Percentiles rank a stretch among this genome's conserved stretches.
These are phyloP conservation scores for Apiospora malaysiana DNA, from an alignment of 2,329 filamentous ascomycete species.

Conservation along the genomic window DNA sequence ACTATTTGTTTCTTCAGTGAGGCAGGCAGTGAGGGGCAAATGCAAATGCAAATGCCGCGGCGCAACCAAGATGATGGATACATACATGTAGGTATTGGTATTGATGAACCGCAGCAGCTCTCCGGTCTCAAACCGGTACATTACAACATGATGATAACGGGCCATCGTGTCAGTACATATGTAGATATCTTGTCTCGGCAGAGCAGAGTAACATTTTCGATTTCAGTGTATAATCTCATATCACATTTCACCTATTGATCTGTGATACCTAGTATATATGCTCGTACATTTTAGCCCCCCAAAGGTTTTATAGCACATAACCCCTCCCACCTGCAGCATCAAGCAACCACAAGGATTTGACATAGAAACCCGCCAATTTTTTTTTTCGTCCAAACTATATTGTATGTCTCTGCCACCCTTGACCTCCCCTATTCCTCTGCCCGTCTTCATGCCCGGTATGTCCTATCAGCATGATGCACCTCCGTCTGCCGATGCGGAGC, in stretches of 20 bases:
- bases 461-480: constrained; percentile 33
- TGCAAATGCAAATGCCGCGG: background rate
- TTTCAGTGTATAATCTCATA: too few species aligned
- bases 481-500: constrained; percentile 25
- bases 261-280: too few species aligned
- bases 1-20: background rate
- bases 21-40: background rate
- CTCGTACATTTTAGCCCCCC: too few species aligned
- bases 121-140: background rate
- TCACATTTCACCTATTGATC: too few species aligned
- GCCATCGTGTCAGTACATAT: background rate
- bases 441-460: constrained; percentile 42
- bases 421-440: constrained; percentile 40
- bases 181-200: background rate
- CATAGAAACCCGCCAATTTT: background rate
- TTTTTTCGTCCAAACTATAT: background rate
- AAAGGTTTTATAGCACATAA: background rate
- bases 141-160: too few species aligned
- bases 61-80: too few species aligned
- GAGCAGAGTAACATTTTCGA: background rate
- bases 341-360: background rate
- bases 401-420: constrained; percentile 38
- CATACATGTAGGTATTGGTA: background rate
- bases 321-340: background rate
- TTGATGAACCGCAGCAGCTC: background rate